Percentiles rank a stretch among this genome's conserved stretches.
These are phyloP conservation scores for Pythium brachiatum DNA, from an alignment of 352 stramenopile genomes.

Conservation along the genomic window DNA sequence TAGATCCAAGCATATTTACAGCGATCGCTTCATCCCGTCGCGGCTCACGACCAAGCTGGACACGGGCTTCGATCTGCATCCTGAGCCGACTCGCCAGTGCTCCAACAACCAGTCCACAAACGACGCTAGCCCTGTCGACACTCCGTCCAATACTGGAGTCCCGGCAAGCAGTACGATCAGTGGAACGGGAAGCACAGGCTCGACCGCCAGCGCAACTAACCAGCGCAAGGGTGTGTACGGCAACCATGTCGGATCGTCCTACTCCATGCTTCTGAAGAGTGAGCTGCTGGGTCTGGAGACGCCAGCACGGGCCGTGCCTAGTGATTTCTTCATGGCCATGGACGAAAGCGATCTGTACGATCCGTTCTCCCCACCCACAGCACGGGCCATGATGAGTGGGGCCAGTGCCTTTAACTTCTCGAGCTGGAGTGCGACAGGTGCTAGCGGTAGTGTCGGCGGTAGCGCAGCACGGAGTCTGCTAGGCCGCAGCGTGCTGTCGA, in stretches of 20 bases:
- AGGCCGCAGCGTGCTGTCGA: slow-evolving; percentile 22
- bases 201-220: neutral
- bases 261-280: slow-evolving; percentile 77
- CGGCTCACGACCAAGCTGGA: slow-evolving; percentile 72
- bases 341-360: slow-evolving; percentile 21
- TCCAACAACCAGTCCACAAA: slow-evolving; percentile 24
- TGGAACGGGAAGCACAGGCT: slow-evolving; percentile 8
- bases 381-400: slow-evolving; percentile 26
- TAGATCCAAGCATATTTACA: slow-evolving; percentile 84
- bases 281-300: slow-evolving; percentile 70
- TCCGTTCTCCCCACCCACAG: slow-evolving; percentile 21
- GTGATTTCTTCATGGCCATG: slow-evolving; percentile 24
- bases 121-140: slow-evolving; percentile 9
- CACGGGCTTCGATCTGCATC: slow-evolving; percentile 58
- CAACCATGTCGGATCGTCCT: slow-evolving; percentile 33
- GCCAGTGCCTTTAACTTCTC: slow-evolving; percentile 25
- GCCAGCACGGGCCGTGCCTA: slow-evolving; percentile 22
- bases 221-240: slow-evolving; percentile 9
- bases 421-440: slow-evolving; percentile 13
- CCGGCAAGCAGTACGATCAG: slow-evolving; percentile 22
- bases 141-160: slow-evolving; percentile 6
- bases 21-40: slow-evolving; percentile 85
- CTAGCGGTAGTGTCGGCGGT: slow-evolving; percentile 30
- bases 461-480: slow-evolving; percentile 31
- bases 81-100: slow-evolving; percentile 30